Percentiles rank a stretch among this genome's conserved stretches.
These are phyloP conservation scores for Scheffersomyces illinoinensis DNA, from an alignment of 1,139 yeast species.

Conservation along the genomic window DNA sequence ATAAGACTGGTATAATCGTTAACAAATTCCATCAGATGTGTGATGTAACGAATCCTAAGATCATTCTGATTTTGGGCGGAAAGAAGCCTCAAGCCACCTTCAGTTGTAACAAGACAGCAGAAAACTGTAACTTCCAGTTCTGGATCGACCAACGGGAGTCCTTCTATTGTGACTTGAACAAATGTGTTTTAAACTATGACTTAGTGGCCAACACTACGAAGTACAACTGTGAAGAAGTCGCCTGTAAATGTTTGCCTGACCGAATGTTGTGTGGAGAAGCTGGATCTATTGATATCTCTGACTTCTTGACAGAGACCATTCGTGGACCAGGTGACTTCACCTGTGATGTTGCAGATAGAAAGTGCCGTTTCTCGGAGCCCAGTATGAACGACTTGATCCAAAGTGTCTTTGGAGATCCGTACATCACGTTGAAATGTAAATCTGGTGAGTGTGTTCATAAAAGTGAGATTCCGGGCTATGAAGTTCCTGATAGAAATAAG, in stretches of 20 bases:
- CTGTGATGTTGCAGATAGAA: slow-evolving; percentile 62
- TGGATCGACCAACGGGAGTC: slow-evolving; percentile 93
- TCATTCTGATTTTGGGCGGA: slow-evolving; percentile 75
- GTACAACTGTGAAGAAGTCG: slow-evolving; percentile 73
- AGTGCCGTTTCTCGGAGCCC: slow-evolving; percentile 87
- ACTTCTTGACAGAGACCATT: slow-evolving; percentile 86
- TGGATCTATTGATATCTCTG: slow-evolving; percentile 93
- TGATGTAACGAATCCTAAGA: slow-evolving; percentile 88
- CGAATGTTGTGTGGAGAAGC: slow-evolving; percentile 91
- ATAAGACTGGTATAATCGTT: slow-evolving; percentile 82
- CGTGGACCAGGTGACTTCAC: slow-evolving; percentile 90
- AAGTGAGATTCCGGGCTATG: slow-evolving; percentile 90
- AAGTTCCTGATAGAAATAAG: slow-evolving; percentile 58
- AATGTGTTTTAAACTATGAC: slow-evolving; percentile 71
- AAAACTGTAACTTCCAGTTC: slow-evolving; percentile 82
- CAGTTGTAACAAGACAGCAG: slow-evolving; percentile 71
- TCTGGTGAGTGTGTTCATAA: slow-evolving; percentile 92
- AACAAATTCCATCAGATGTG: slow-evolving; percentile 87
- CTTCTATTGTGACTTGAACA: slow-evolving; percentile 79
- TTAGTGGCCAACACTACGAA: slow-evolving; percentile 65
- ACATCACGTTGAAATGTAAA: slow-evolving; percentile 73
- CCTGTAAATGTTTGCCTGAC: slow-evolving; percentile 88
- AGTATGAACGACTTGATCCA: slow-evolving; percentile 91
- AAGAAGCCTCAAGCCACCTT: slow-evolving; percentile 90
- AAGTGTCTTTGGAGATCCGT: slow-evolving; percentile 90